phyloP scores from a whole-genome alignment of 139 green algal species.

The Eudorina sp. region DNA sequence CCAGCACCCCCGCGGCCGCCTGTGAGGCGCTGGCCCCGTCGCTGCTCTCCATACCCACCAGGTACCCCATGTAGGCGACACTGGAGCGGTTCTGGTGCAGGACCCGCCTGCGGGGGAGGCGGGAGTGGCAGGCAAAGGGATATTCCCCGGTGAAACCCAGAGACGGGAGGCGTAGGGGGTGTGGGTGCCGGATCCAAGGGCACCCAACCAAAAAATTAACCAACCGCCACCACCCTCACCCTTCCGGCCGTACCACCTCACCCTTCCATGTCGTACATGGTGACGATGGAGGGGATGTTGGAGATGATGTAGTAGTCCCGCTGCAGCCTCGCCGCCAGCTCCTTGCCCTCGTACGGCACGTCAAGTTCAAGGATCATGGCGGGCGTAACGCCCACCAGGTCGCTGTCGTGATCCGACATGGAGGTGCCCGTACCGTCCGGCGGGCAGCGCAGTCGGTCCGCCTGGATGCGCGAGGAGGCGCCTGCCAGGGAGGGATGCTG shows the following conservation, averaged over 20 bases:
- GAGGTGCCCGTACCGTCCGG: not conserved
- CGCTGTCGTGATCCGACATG: not conserved
- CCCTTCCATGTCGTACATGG: slow-evolving; percentile 47
- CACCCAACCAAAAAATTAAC: no score
- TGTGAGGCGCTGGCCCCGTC: not conserved
- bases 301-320: slow-evolving; percentile 53
- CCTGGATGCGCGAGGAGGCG: not conserved
- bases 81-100: slow-evolving; percentile 56
- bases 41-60: slow-evolving; percentile 13
- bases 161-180: not conserved
- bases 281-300: slow-evolving; percentile 54
- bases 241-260: not conserved
- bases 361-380: slow-evolving; percentile 55
- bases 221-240: not conserved
- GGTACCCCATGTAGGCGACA: slow-evolving; percentile 59
- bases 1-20: not conserved
- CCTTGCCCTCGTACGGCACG: slow-evolving; percentile 51
- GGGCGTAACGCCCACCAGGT: not conserved
- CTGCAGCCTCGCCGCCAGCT: slow-evolving; percentile 54
- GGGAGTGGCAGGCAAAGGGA: not conserved
- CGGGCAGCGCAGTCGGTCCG: not conserved
- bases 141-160: not conserved
- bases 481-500: not conserved
- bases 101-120: slow-evolving; percentile 8
- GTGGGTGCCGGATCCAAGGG: no score